These are phyloP conservation scores for Ceratobasidium sp. DNA, from an alignment of 1,284 basidiomycete genomes.

Conservation along the genomic window DNA sequence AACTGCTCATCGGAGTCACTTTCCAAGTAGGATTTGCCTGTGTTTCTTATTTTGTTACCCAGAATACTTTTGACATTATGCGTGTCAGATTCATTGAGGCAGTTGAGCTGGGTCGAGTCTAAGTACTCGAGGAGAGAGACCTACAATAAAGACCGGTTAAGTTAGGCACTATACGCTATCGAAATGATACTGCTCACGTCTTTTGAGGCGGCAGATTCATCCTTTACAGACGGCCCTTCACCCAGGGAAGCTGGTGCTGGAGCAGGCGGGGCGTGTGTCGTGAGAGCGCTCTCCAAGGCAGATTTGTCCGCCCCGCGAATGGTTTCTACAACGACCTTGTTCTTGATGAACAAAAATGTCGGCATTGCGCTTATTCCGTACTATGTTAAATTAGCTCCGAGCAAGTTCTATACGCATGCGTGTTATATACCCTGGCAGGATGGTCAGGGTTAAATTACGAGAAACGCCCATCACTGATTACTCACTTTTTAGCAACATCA, in stretches of 20 bases:
- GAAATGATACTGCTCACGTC: constrained; percentile 44
- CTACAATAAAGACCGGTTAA: constrained; percentile 49
- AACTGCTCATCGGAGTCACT: constrained; percentile 88
- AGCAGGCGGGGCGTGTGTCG: constrained; percentile 53
- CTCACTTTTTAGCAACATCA: constrained; percentile 55
- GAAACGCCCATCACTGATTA: not conserved
- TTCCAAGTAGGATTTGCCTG: constrained; percentile 68
- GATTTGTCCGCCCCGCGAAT: constrained; percentile 54
- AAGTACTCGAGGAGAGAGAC: constrained; percentile 72
- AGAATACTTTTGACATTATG: constrained; percentile 76
- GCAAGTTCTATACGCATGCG: not conserved
- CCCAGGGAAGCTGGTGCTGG: constrained; percentile 9
- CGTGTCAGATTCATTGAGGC: constrained; percentile 78
- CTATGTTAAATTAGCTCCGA: not conserved
- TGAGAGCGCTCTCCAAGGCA: constrained; percentile 52
- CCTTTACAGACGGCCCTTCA: constrained; percentile 26
- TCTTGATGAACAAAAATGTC: constrained; percentile 58
- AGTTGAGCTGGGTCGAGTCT: constrained; percentile 74
- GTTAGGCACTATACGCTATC: not conserved
- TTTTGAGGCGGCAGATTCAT: constrained; percentile 39
- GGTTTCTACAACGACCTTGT: constrained; percentile 55
- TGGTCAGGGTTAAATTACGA: not conserved
- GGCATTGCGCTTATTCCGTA: constrained; percentile 56
- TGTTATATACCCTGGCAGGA: constrained; percentile 14
- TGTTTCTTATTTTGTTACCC: constrained; percentile 66